Evolutionary conservation across 306 rosid species (phyloP), one percentile per base, ranked within the genome.

Genomic region (Casuarina cunninghamiana): DNA sequence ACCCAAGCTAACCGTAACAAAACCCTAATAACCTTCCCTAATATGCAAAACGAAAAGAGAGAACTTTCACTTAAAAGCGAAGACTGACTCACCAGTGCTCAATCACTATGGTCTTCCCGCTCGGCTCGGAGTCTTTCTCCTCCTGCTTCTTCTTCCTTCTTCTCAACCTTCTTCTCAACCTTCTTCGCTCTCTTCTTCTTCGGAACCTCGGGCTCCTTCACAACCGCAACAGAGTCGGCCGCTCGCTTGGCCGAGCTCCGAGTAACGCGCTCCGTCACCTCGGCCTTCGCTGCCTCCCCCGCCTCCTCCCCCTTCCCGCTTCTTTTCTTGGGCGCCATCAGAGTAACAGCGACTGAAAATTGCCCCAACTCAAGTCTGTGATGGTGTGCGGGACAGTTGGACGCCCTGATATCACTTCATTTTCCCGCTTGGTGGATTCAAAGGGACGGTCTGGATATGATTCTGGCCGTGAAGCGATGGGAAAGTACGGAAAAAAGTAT

Each of bases 321-420:
- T 51, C 87, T 76, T 61, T 85, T 87, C 81, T 35, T 85, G 7
- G 87, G 89, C 67, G 87, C 87, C 90, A 87, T 87, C 8, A n/a
- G 6, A 41, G 66, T 57, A 43, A 32, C 55, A 43, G 13, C 0
- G 3, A 9, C 15, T 32, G 19, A 54, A 58, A 74, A 26, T 26
- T 26, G 32, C 32, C 32, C 32, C 32, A 26, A 26, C 32, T 26
- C 32, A 26, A 26, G 32, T 26, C 32, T 26, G 32, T 26, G 32
- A 26, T 26, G 32, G 32, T 26, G 32, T 26, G 54, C 50, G 50
- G 5, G 69, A 69, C 76, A 78, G 76, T 53, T 46, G 72, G 48
- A 50, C 48, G 71, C 48, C 16, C 5, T 39, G 71, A 13, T n/a
- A 42, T 43, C n/a, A 26, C 17, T 67, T 43, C 58, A 53, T 63